Percentiles rank a stretch among this genome's conserved stretches.
These are phyloP conservation scores for Sutorius australiensis DNA, from an alignment of 768 basidiomycete genomes.

Conservation along the genomic window DNA sequence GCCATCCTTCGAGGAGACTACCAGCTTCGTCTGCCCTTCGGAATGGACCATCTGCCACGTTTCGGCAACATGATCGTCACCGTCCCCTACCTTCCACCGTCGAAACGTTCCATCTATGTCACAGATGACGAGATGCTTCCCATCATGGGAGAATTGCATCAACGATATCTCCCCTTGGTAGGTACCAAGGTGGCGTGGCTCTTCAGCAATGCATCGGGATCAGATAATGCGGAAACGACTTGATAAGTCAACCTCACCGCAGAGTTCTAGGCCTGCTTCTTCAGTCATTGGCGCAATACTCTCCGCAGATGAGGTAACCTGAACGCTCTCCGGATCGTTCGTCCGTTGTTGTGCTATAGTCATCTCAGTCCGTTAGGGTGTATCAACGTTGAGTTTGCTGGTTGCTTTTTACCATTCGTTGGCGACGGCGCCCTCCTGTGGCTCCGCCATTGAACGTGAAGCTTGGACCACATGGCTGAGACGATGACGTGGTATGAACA, in stretches of 20 bases:
- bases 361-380: background rate
- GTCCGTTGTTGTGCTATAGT: constrained; percentile 1
- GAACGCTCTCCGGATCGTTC: background rate
- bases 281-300: background rate
- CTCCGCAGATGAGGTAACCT: background rate
- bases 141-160: constrained; percentile 12
- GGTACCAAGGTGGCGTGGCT: background rate
- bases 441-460: constrained; percentile 7
- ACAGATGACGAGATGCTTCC: constrained; percentile 3
- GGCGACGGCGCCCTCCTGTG: constrained; percentile 2
- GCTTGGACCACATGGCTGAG: constrained; percentile 6
- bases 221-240: background rate
- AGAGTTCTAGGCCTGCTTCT: background rate
- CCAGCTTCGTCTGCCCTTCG: background rate
- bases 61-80: background rate
- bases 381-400: background rate
- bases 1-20: constrained; percentile 17
- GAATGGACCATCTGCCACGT: background rate
- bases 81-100: constrained; percentile 1
- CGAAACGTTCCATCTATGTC: constrained; percentile 9
- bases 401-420: background rate
- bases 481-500: background rate
- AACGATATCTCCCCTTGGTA: constrained; percentile 2
- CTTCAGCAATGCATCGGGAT: background rate
- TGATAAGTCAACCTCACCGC: background rate